phyloP scores from a whole-genome alignment of 106 monocot species.

The Acorus gramineus region DNA sequence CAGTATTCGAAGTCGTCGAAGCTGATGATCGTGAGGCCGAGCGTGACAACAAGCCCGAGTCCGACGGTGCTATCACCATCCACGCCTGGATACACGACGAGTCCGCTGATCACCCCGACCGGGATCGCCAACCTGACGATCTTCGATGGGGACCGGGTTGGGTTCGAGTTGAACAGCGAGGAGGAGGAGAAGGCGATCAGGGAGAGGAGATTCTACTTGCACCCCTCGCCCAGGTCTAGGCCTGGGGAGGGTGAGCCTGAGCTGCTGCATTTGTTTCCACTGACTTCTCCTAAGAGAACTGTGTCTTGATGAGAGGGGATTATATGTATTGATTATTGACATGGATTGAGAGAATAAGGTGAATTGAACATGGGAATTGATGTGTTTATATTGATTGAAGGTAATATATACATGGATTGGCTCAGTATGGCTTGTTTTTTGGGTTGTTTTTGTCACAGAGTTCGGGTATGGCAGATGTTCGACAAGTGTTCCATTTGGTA shows the following conservation, averaged over 20 bases:
- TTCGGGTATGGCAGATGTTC: no score
- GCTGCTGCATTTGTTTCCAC: constrained; percentile 23
- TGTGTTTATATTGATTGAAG: no score
- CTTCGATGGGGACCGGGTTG: neutral
- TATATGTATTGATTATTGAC: no score
- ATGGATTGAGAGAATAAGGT: no score
- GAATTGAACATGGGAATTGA: no score
- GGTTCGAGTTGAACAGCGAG: constrained; percentile 14
- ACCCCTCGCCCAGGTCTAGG: constrained; percentile 26
- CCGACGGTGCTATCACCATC: neutral
- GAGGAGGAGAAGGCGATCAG: constrained; percentile 43
- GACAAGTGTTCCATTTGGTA: no score
- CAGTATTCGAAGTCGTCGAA: constrained; percentile 9
- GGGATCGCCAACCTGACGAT: constrained; percentile 6
- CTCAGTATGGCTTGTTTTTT: no score
- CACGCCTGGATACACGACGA: neutral
- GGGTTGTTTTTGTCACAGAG: no score
- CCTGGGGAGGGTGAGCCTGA: constrained; percentile 12
- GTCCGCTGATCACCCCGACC: constrained; percentile 14
- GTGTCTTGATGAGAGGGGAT: no score
- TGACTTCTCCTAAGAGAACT: constrained; percentile 2
- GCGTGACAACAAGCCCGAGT: neutral
- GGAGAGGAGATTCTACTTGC: constrained; percentile 38
- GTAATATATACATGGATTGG: no score
- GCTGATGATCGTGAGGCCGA: constrained; percentile 17